Conservation (phyloP, 1,284 basidiomycete genomes). For the Cutaneotrichosporon cavernicola region DNA sequence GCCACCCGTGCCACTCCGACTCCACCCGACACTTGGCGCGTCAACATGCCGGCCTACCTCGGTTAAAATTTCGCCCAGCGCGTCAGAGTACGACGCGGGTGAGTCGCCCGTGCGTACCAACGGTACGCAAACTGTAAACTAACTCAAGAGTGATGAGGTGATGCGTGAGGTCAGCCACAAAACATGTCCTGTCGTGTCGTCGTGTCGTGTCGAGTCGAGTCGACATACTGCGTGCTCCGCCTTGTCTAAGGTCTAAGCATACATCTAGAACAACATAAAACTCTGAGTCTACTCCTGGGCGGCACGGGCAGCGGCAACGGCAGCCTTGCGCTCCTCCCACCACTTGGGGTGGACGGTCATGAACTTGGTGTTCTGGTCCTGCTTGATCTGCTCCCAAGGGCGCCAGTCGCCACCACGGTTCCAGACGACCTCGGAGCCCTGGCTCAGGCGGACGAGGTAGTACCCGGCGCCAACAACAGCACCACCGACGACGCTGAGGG, state of each 20-base stretch:
- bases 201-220: too few relatives aligned
- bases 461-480: constrained; percentile 42
- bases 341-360: constrained; percentile 40
- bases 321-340: constrained; percentile 44
- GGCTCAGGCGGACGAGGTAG: constrained; percentile 48
- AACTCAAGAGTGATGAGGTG: neutral
- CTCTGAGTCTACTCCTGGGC: constrained; percentile 4
- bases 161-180: neutral
- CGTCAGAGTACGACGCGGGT: neutral
- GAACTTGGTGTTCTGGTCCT: constrained; percentile 50
- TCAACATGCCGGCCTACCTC: too few relatives aligned
- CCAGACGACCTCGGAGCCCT: constrained; percentile 51
- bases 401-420: constrained; percentile 48
- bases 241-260: neutral
- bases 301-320: constrained; percentile 18
- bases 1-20: too few relatives aligned
- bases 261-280: constrained; percentile 1
- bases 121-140: neutral
- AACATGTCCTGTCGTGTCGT: neutral
- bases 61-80: too few relatives aligned
- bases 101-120: constrained; percentile 6
- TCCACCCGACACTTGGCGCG: too few relatives aligned
- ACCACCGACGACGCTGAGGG: constrained; percentile 39
- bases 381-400: constrained; percentile 52
- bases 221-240: too few relatives aligned